Conservation (phyloP, 257 asterid genomes). For the Gentiana macrophylla region DNA sequence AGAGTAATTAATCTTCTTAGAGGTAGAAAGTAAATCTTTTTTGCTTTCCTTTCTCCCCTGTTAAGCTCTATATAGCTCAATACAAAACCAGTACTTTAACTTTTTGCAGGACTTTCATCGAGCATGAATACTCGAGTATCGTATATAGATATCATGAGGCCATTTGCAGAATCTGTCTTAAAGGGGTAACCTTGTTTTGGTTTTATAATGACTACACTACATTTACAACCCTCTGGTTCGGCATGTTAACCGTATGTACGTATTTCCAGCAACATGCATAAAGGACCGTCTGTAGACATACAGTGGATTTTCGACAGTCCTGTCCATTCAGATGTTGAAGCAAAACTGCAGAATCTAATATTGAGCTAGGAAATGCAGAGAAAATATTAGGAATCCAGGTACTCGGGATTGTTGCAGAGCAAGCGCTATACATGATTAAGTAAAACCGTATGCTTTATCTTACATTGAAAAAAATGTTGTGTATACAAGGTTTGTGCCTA, state of each 20-base stretch:
- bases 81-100: no score
- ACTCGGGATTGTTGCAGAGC: background rate
- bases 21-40: conserved; percentile 37
- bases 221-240: conserved; percentile 1
- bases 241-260: conserved; percentile 19
- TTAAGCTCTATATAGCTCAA: background rate
- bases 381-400: conserved; percentile 99
- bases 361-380: conserved; percentile 74
- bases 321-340: conserved; percentile 67
- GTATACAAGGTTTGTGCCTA: conserved; percentile 80
- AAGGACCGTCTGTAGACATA: conserved; percentile 55
- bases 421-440: no score
- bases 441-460: no score
- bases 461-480: background rate
- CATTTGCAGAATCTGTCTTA: conserved; percentile 92
- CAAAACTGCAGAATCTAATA: conserved; percentile 72
- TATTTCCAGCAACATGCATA: conserved; percentile 56
- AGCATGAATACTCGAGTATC: conserved; percentile 72
- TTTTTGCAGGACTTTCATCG: conserved; percentile 83
- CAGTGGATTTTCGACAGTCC: conserved; percentile 77
- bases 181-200: conserved; percentile 42
- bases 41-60: background rate
- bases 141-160: conserved; percentile 88
- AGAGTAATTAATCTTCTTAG: conserved; percentile 93
- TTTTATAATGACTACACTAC: conserved; percentile 7